Base-by-base conservation (phyloP, 2,329 filamentous ascomycete species). In the Paramyrothecium roridum region DNA sequence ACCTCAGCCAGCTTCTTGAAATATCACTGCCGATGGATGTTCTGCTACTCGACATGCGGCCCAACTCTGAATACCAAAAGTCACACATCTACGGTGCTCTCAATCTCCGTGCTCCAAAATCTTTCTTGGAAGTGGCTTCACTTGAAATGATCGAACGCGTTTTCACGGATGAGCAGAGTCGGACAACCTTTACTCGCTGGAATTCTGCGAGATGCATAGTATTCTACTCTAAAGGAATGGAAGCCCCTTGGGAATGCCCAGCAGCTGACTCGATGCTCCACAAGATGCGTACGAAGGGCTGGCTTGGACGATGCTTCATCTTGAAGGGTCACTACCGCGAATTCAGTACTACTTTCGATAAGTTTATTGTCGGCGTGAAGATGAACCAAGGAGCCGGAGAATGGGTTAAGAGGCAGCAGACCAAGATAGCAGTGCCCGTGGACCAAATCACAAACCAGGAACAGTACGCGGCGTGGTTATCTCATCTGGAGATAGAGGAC, bases 311-410 rank as follows among this genome's bases (percentile, higher is more conserved):
- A 45, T 78, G 73, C 56, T 83, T 83, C 60, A 70, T 84, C 8
- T 71, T 84, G 34, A 83, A 83, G 61, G 81, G 81, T 0, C 79
- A 81, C 53, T 84, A 80, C 62, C 73, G 75, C 49, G 81, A 84
- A 58, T 84, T 84, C 57, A 80, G 79, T 17, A 70, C 72, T 23
- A 80, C 78, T 0, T 84, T 81, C 58, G 75, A 76, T 56, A 77
- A 76, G 56, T 78, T 81, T 57, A 79, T 83, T 56, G 71, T 70
- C 20, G 76, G 74, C 4, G 62, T 68, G 30, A 77, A 70, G 57
- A 79, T 73, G 63, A 75, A 73, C 1, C 67, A 71, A 21, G 70
- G 69, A 8, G 72, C 72, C n/a, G 72, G 70, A 40, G 68, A 74
- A 47, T 74, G 76, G 54, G 55, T 73, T 3, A 75, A 76, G 48